A percentile compares a stretch with the other conserved stretches of the same genome.
Conservation (phyloP, 495 filamentous ascomycete species). For the Evernia prunastri region DNA sequence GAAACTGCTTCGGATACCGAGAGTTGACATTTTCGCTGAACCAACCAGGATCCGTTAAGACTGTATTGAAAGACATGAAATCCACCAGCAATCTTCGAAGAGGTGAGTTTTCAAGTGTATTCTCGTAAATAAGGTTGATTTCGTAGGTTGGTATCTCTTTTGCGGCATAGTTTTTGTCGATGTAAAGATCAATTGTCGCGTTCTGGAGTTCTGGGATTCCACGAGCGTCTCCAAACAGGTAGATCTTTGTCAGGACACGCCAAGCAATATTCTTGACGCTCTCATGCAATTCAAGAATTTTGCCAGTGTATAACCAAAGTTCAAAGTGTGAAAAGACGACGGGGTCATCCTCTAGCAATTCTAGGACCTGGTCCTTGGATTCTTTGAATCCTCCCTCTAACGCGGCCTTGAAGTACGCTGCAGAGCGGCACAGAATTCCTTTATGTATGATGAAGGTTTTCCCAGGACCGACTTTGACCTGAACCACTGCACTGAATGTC, state of each 20-base stretch:
- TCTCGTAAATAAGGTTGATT: no score
- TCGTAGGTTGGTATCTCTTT: no score
- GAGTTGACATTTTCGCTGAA: no score
- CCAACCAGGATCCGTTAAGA: no score
- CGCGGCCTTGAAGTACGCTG: constrained; percentile 21
- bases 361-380: constrained; percentile 17
- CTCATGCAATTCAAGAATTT: neutral
- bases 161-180: no score
- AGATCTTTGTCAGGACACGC: neutral
- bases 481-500: neutral
- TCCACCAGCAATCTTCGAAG: no score
- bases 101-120: no score
- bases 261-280: neutral
- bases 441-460: constrained; percentile 15
- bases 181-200: no score
- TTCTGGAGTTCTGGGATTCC: neutral
- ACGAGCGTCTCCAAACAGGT: neutral
- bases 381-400: constrained; percentile 24
- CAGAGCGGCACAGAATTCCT: constrained; percentile 16
- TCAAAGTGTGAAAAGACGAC: constrained; percentile 2
- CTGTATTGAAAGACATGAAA: no score
- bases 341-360: constrained; percentile 16
- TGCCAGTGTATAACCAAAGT: constrained; percentile 4
- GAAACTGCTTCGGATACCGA: no score
- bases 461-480: neutral